These are phyloP conservation scores for Apiotrichum sp. DNA, from an alignment of 1,284 basidiomycete species.

Conservation along the genomic window DNA sequence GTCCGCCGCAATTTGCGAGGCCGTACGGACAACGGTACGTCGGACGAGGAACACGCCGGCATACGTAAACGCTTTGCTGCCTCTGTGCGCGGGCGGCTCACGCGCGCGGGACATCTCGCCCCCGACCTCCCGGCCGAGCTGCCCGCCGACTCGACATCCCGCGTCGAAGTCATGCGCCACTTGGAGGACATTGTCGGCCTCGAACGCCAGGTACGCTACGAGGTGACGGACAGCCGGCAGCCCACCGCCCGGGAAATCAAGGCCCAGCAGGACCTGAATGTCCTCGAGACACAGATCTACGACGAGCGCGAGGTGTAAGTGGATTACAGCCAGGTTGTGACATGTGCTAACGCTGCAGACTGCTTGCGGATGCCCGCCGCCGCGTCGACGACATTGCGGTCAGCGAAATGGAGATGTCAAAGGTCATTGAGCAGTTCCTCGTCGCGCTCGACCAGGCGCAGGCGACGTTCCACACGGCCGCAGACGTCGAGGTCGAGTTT, in stretches of 20 bases:
- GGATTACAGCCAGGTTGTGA: neutral
- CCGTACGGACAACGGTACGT: neutral
- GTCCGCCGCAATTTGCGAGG: neutral
- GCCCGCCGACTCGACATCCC: neutral
- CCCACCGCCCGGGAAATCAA: constrained; percentile 5
- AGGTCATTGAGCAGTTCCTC: constrained; percentile 27
- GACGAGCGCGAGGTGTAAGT: constrained; percentile 9
- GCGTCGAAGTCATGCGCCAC: neutral
- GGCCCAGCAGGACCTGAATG: constrained; percentile 1
- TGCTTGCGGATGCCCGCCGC: neutral
- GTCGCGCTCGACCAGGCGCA: constrained; percentile 28
- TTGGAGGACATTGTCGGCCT: constrained; percentile 2
- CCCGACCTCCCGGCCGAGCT: neutral
- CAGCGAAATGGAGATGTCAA: constrained; percentile 15
- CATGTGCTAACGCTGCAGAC: neutral
- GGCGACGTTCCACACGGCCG: constrained; percentile 20
- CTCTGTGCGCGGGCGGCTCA: too few relatives aligned
- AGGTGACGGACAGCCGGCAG: neutral
- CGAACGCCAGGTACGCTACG: constrained; percentile 3
- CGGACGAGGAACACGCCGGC: constrained; percentile 10
- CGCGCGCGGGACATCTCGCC: neutral
- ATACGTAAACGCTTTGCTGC: constrained; percentile 4
- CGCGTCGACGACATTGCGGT: constrained; percentile 1
- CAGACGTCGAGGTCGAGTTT: constrained; percentile 28
- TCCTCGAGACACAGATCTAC: constrained; percentile 14